Conservation (phyloP, 1,284 basidiomycete genomes). For the Laetiporus sulphureus region DNA sequence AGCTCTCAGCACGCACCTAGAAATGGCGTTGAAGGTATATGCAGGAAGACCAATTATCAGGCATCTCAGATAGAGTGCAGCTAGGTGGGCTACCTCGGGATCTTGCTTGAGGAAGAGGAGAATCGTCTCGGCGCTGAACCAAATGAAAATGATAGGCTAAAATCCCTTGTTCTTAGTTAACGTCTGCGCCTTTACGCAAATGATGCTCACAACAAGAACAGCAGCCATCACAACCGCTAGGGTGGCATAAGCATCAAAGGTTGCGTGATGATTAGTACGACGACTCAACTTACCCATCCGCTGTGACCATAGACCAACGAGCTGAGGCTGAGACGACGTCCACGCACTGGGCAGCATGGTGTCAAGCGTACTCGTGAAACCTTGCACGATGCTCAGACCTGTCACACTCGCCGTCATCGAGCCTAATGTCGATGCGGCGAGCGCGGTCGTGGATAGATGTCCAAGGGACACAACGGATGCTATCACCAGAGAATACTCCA, state of each 20-base stretch:
- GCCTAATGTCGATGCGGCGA: slow-evolving; percentile 82
- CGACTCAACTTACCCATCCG: slow-evolving; percentile 59
- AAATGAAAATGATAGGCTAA: slow-evolving; percentile 65
- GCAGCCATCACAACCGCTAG: slow-evolving; percentile 62
- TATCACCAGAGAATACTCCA: slow-evolving; percentile 71
- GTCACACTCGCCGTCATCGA: slow-evolving; percentile 82
- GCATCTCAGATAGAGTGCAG: slow-evolving; percentile 73
- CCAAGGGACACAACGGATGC: slow-evolving; percentile 79
- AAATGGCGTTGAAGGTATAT: slow-evolving; percentile 73
- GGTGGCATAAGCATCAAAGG: not conserved
- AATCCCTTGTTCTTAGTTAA: too few species aligned
- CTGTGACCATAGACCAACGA: slow-evolving; percentile 89
- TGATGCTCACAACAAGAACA: slow-evolving; percentile 50
- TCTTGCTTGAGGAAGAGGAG: slow-evolving; percentile 82
- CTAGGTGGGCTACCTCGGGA: slow-evolving; percentile 75
- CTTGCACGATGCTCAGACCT: slow-evolving; percentile 74
- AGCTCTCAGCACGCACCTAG: slow-evolving; percentile 36
- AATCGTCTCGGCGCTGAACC: slow-evolving; percentile 79
- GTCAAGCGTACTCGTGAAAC: slow-evolving; percentile 81
- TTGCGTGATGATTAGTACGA: too few species aligned
- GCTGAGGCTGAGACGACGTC: slow-evolving; percentile 76
- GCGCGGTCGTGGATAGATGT: slow-evolving; percentile 75
- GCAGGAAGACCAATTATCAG: slow-evolving; percentile 83
- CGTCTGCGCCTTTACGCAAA: too few species aligned
- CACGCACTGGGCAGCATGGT: slow-evolving; percentile 89